phyloP scores from a whole-genome alignment of 768 basidiomycete genomes.

The Boletus insuetus region DNA sequence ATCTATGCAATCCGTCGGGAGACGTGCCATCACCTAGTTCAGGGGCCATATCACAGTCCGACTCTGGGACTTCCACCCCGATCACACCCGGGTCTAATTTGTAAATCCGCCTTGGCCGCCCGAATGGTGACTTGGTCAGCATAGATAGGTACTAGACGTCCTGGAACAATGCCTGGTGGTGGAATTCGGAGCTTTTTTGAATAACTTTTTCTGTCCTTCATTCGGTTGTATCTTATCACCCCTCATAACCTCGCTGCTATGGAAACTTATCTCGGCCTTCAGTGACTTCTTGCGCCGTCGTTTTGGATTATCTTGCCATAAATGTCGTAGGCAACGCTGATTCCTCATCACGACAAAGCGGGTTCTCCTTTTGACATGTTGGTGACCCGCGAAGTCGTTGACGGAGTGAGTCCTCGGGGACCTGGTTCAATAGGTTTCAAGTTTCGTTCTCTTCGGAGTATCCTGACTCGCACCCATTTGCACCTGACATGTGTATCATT shows the following conservation, averaged over 20 bases:
- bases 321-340: neutral
- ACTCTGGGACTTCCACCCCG: conserved; percentile 51
- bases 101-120: neutral
- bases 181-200: neutral
- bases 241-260: neutral
- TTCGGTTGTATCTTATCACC: neutral
- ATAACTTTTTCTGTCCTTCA: neutral
- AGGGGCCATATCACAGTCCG: conserved; percentile 33
- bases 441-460: neutral
- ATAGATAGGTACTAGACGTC: conserved; percentile 5
- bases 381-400: neutral
- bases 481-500: neutral
- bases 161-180: neutral
- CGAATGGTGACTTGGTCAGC: neutral
- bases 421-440: neutral
- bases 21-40: conserved; percentile 45
- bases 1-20: conserved; percentile 51
- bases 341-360: neutral
- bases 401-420: neutral
- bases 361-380: neutral
- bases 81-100: conserved; percentile 10
- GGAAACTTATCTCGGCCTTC: neutral
- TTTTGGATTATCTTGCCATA: neutral
- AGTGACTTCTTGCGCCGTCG: neutral
- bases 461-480: neutral